Base-by-base conservation (phyloP, 345 rosid species). In the Geranium rotundifolium region DNA sequence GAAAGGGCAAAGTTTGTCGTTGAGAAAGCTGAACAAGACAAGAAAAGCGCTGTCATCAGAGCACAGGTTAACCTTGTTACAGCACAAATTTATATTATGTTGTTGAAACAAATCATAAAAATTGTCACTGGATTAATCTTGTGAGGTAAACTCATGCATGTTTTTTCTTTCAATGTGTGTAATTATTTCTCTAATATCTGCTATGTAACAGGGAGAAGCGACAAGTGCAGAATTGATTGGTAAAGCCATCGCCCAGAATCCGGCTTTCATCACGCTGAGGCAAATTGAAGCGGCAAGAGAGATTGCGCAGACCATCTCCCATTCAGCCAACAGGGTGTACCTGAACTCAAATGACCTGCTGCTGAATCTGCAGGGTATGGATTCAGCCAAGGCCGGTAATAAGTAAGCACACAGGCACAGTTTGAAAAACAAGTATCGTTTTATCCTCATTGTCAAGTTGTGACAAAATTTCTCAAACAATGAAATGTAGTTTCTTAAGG, bases 1-100 rank as follows among this genome's bases (percentile, higher is more conserved):
- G 95, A 89, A 77, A 75, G 95, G 63, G 98, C 96, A 29, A 92
- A 92, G 72, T 92, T 87, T 66, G 81, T 89, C 2, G 95, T 89
- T n/a, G 96, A 91, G 63, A 91, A 91, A 68, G 98, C 96, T 37
- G 93, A 91, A 67, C 96, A 89, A 49, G 98, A 91, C 80, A 89
- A 85, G 82, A 87, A 29, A 75, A 91, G 95, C 79, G 96, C 95
- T 49, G 74, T 91, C 29, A 91, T 91, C 74, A 84, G 95, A 61
- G 96, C 96, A 1, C 83, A 92, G 95, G 98, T 89, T 58, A 69
- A 75, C 41, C 10, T 4, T 57, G 13, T 56, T 31, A 31, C 37
- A 31, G 37, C 37, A 31, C 3, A 31, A 31, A 31, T 31, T 31
- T 31, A 3, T 31, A 31, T 31, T 7, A 31, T 7, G 37, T 31